phyloP scores from a whole-genome alignment of 1,284 basidiomycete genomes.

The Ustilago esculenta region DNA sequence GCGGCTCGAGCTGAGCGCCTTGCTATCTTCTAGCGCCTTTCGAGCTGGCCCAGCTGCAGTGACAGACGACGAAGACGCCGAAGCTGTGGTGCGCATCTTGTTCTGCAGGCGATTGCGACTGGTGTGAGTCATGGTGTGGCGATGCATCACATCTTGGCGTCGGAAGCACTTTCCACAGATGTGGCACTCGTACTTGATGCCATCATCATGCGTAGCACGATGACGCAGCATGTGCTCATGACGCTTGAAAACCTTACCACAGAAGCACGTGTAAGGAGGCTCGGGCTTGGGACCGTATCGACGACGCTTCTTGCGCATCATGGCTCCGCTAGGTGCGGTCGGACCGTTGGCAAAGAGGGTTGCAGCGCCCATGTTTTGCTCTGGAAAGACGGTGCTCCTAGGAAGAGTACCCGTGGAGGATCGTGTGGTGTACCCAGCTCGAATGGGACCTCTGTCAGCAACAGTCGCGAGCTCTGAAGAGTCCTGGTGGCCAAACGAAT shows the following conservation, averaged over 20 bases:
- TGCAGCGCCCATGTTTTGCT: neutral
- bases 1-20: neutral
- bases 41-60: neutral
- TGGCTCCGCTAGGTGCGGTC: neutral
- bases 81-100: slow-evolving; percentile 32
- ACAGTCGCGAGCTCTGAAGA: too few species aligned
- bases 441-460: too few species aligned
- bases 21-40: neutral
- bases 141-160: slow-evolving; percentile 52
- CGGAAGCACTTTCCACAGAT: slow-evolving; percentile 49
- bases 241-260: slow-evolving; percentile 47
- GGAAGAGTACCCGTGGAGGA: slow-evolving; percentile 19
- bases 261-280: slow-evolving; percentile 45
- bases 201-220: slow-evolving; percentile 45
- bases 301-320: slow-evolving; percentile 34
- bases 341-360: slow-evolving; percentile 1
- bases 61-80: neutral
- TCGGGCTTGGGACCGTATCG: slow-evolving; percentile 41
- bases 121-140: slow-evolving; percentile 45
- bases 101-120: slow-evolving; percentile 20
- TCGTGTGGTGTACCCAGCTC: slow-evolving; percentile 22
- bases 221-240: slow-evolving; percentile 53
- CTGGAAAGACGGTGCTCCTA: neutral
- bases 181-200: slow-evolving; percentile 43
- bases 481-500: too few species aligned